Conservation (phyloP, 257 asterid genomes). For the Gynochthodes officinalis region DNA sequence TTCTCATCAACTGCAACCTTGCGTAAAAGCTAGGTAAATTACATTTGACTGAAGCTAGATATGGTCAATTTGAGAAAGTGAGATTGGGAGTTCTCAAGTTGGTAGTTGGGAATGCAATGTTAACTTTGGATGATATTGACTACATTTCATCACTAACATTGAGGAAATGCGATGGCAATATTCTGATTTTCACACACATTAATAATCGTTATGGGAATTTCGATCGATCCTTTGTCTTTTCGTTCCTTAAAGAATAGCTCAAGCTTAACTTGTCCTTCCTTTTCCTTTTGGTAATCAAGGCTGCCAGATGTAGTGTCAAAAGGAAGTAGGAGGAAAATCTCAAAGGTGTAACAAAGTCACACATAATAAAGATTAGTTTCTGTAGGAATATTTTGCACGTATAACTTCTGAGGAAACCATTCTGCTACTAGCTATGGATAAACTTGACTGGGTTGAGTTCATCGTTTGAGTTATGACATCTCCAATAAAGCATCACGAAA, state of each 20-base stretch:
- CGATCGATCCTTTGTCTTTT: background rate
- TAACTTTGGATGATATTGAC: background rate
- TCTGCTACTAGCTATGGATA: too few relatives aligned
- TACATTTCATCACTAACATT: background rate
- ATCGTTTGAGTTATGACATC: background rate
- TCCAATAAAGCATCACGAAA: background rate
- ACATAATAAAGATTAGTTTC: background rate
- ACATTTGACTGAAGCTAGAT: background rate
- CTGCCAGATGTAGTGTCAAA: background rate
- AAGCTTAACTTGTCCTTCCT: background rate
- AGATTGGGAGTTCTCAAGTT: background rate
- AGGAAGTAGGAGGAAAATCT: background rate
- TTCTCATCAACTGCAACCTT: background rate
- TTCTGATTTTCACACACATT: background rate
- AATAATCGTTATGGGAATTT: background rate
- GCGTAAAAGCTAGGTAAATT: background rate
- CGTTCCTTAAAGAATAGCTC: background rate
- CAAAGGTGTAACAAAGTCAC: background rate
- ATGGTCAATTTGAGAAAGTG: background rate
- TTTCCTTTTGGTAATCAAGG: background rate
- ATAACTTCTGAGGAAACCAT: too few relatives aligned
- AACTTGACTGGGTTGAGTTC: background rate
- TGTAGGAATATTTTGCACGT: background rate
- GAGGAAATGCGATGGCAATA: background rate
- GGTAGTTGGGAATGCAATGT: background rate